Conservation (phyloP, 805 yeast genomes). For the Candida vaughaniae region DNA sequence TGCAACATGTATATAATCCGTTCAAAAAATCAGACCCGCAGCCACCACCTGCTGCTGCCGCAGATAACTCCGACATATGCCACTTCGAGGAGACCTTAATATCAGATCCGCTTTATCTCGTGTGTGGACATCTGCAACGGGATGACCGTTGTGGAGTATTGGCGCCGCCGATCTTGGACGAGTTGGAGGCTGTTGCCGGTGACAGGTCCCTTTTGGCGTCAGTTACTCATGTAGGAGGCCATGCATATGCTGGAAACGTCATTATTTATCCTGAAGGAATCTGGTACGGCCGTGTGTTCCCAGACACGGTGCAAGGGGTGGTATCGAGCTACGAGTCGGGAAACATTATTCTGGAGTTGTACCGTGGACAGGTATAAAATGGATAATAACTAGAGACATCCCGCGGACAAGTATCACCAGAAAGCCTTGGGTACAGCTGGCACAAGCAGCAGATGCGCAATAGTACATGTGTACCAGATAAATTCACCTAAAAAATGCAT, state of each 20-base stretch:
- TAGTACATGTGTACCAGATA: too few relatives aligned
- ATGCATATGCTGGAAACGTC: conserved; percentile 82
- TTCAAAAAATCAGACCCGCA: conserved; percentile 10
- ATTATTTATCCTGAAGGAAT: conserved; percentile 50
- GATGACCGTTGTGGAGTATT: conserved; percentile 66
- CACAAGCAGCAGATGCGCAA: too few relatives aligned
- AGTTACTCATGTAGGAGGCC: conserved; percentile 83
- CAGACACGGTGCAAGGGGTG: conserved; percentile 65
- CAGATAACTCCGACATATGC: neutral
- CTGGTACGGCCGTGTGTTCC: conserved; percentile 80
- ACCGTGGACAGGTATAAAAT: conserved; percentile 48
- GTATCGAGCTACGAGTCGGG: conserved; percentile 54
- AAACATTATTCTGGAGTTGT: conserved; percentile 54
- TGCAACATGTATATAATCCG: conserved; percentile 24
- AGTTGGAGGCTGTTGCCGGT: conserved; percentile 45
- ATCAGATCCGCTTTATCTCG: conserved; percentile 39
- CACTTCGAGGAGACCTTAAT: conserved; percentile 4
- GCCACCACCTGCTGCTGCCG: neutral
- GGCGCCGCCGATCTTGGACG: conserved; percentile 58
- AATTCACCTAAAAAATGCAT: too few relatives aligned
- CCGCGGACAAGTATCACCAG: too few relatives aligned
- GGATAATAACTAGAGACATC: too few relatives aligned
- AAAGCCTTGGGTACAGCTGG: too few relatives aligned
- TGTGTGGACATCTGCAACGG: conserved; percentile 66
- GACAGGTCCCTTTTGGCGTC: conserved; percentile 43